Evolutionary conservation across 2,329 filamentous ascomycete genomes (phyloP).

Genomic region (Ophiostoma australiae): DNA sequence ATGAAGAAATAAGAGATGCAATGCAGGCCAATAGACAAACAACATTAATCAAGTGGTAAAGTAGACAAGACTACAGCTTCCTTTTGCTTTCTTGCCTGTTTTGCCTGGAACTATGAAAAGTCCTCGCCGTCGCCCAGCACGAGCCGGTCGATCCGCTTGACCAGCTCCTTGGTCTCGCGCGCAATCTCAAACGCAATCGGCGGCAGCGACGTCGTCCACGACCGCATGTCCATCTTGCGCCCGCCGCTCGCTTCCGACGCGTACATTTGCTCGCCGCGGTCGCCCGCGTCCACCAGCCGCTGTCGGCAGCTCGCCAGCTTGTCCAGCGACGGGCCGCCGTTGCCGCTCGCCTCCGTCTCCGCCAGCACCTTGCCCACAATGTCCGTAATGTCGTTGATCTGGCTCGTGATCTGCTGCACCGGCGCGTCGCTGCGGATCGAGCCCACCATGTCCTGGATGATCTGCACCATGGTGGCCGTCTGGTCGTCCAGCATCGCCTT

Average conservation of each 20-base stretch:
- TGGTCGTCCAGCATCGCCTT: slow-evolving; percentile 77
- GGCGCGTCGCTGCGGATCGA: slow-evolving; percentile 62
- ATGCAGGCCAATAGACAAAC: background rate
- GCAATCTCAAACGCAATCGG: slow-evolving; percentile 85
- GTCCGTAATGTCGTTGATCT: slow-evolving; percentile 65
- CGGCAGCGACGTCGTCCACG: slow-evolving; percentile 66
- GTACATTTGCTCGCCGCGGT: slow-evolving; percentile 56
- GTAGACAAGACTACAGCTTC: background rate
- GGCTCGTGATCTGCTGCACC: slow-evolving; percentile 60
- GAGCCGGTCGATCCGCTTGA: slow-evolving; percentile 35
- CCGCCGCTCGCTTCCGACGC: slow-evolving; percentile 45
- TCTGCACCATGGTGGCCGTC: slow-evolving; percentile 70
- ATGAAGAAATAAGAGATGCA: background rate
- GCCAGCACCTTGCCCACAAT: slow-evolving; percentile 66
- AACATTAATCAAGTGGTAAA: background rate
- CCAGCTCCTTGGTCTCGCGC: slow-evolving; percentile 72
- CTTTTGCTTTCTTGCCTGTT: background rate
- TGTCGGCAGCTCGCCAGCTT: slow-evolving; percentile 60
- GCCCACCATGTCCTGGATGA: slow-evolving; percentile 74
- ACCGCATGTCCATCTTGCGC: slow-evolving; percentile 53
- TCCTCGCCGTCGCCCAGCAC: slow-evolving; percentile 30
- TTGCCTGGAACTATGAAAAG: slow-evolving; percentile 29
- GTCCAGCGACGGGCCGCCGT: slow-evolving; percentile 46
- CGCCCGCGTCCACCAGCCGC: slow-evolving; percentile 59
- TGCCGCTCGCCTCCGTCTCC: slow-evolving; percentile 56